Conservation (phyloP, 257 asterid genomes). For the Mentha longifolia region DNA sequence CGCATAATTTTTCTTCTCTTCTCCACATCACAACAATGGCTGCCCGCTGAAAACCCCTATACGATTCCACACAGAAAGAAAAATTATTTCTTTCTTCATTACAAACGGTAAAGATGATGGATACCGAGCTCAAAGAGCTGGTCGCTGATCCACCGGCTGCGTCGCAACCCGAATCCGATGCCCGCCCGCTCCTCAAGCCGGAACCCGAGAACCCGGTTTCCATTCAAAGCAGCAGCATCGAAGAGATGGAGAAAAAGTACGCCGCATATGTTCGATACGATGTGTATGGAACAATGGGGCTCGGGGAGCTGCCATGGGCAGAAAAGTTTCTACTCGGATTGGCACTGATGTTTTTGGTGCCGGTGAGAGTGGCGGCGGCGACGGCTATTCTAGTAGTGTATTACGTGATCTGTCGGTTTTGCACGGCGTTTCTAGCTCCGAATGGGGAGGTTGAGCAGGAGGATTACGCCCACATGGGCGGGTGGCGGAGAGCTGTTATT, state of each 20-base stretch:
- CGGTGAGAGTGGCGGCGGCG: constrained; percentile 59
- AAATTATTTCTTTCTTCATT: not conserved
- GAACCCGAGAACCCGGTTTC: constrained; percentile 36
- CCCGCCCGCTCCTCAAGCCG: constrained; percentile 66
- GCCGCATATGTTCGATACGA: constrained; percentile 74
- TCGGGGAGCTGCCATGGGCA: constrained; percentile 64
- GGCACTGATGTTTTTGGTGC: constrained; percentile 61
- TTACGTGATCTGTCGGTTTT: constrained; percentile 75
- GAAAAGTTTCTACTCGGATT: constrained; percentile 72
- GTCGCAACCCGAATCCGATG: constrained; percentile 50
- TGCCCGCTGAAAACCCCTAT: constrained; percentile 21
- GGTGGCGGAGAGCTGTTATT: constrained; percentile 84
- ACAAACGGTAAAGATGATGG: constrained; percentile 42
- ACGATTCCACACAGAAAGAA: not conserved
- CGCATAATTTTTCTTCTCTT: constrained; percentile 18
- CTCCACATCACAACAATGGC: constrained; percentile 34
- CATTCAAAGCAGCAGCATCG: constrained; percentile 45
- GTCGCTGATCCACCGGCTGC: constrained; percentile 30
- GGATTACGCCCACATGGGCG: constrained; percentile 92
- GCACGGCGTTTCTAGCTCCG: constrained; percentile 72
- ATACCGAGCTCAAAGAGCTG: constrained; percentile 64
- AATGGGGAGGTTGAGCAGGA: constrained; percentile 78
- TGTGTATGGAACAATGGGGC: constrained; percentile 80
- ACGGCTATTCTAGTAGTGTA: constrained; percentile 52
- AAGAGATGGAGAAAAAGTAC: constrained; percentile 71